Percentiles rank a stretch among this genome's conserved stretches.
These are phyloP conservation scores for Rhazya stricta DNA, from an alignment of 257 asterid species.

Conservation along the genomic window DNA sequence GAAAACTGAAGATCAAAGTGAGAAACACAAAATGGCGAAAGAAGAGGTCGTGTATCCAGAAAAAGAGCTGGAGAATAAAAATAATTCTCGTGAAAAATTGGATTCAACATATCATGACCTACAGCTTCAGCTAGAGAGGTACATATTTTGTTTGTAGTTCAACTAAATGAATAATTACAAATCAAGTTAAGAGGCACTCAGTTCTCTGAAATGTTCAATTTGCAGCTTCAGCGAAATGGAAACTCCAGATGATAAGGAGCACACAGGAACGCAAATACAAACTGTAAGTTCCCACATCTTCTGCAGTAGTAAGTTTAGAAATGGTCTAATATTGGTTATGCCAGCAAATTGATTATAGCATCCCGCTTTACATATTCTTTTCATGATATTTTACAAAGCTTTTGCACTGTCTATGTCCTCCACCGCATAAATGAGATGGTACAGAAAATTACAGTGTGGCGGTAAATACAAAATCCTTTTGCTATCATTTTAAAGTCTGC, in stretches of 20 bases:
- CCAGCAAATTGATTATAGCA: neutral
- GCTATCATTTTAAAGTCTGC: neutral
- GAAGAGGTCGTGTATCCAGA: slow-evolving; percentile 38
- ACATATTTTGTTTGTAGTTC: slow-evolving; percentile 13
- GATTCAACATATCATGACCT: slow-evolving; percentile 35
- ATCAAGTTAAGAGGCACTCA: slow-evolving; percentile 8
- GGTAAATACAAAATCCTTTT: no score
- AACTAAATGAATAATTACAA: slow-evolving; percentile 5
- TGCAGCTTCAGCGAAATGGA: slow-evolving; percentile 40
- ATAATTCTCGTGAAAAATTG: slow-evolving; percentile 19
- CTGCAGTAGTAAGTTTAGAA: neutral
- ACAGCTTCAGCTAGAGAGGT: slow-evolving; percentile 48
- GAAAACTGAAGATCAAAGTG: slow-evolving; percentile 28
- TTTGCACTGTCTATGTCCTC: neutral
- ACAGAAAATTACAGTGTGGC: no score
- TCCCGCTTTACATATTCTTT: neutral
- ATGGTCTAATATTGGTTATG: neutral
- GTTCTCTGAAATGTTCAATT: slow-evolving; percentile 23
- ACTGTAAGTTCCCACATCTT: slow-evolving; percentile 46
- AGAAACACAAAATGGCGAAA: slow-evolving; percentile 28
- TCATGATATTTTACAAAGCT: neutral
- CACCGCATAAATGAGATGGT: neutral
- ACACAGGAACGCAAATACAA: slow-evolving; percentile 39
- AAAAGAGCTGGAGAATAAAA: slow-evolving; percentile 32
- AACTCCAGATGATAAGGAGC: slow-evolving; percentile 28